Conservation (phyloP, 2,329 filamentous ascomycete genomes). For the Pyrenophora tritici-repentis region DNA sequence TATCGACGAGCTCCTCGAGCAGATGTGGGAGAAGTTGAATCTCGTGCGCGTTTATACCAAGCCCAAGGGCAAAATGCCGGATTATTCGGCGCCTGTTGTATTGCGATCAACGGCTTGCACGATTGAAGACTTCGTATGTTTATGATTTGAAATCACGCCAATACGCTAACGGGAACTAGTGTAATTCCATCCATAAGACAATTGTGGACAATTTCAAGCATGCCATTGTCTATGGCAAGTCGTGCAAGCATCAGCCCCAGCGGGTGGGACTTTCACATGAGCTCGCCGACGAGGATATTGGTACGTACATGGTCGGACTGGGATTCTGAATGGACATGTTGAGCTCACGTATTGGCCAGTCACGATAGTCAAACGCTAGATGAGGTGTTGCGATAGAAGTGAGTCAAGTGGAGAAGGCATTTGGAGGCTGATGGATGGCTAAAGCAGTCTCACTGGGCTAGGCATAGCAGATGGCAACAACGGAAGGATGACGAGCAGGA, state of each 20-base stretch:
- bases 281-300: slow-evolving; percentile 95
- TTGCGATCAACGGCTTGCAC: slow-evolving; percentile 81
- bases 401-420: slow-evolving; percentile 23
- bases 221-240: slow-evolving; percentile 95
- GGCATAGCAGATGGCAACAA: slow-evolving; percentile 33
- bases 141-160: slow-evolving; percentile 14
- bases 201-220: slow-evolving; percentile 96
- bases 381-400: slow-evolving; percentile 14
- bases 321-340: slow-evolving; percentile 12
- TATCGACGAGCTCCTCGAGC: slow-evolving; percentile 92
- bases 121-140: slow-evolving; percentile 93
- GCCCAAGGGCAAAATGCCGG: slow-evolving; percentile 91
- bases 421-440: slow-evolving; percentile 27
- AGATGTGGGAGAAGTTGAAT: slow-evolving; percentile 97
- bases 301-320: slow-evolving; percentile 57
- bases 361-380: slow-evolving; percentile 51
- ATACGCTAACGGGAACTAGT: slow-evolving; percentile 62
- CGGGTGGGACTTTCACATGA: slow-evolving; percentile 89
- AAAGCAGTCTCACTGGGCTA: slow-evolving; percentile 39
- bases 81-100: slow-evolving; percentile 91
- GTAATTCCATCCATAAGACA: slow-evolving; percentile 94
- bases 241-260: slow-evolving; percentile 98
- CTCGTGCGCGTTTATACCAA: slow-evolving; percentile 95
- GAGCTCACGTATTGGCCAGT: slow-evolving; percentile 43
- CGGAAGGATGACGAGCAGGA: slow-evolving; percentile 36